Base-by-base conservation (phyloP, 345 rosid genomes). In the Bruguiera sexangula region DNA sequence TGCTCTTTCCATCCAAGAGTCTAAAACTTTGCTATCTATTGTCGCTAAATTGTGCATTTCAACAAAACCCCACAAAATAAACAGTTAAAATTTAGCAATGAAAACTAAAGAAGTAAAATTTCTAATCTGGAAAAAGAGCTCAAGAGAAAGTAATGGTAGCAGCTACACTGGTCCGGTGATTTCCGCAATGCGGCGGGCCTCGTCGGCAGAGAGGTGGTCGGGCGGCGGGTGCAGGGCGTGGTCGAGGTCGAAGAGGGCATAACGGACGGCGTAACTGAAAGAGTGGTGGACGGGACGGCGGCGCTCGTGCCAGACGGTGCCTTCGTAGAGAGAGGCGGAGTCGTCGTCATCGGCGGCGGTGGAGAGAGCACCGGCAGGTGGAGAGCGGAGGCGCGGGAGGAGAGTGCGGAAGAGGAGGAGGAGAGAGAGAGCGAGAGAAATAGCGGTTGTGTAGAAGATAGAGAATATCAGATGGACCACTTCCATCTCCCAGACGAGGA, bases 241-340 rank as follows among this genome's bases (percentile, higher is more conserved):
- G 64, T 89, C 93, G 65, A 91, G 93, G 86, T 88, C 93, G 37
- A 81, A 73, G 63, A 94, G 88, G 1, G 91, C 96, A 75, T 88
- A 93, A 69, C 96, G 90, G 19, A 91, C 91, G 6, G 86, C 30
- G 82, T 88, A 89, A 21, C 73, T 82, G 73, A 94, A 91, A 0
- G 90, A 84, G 72, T 93, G 94, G 31, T 77, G 84, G 69, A 82
- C 84, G 43, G 97, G 98, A 24, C 80, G 93, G 79, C 90, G 90
- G 63, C 96, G 96, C 74, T 89, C 84, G 78, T 93, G 97, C 91
- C 88, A 89, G 37, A 93, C 96, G 29, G 80, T 82, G 73, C 98
- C 98, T 82, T 90, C 74, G 71, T 90, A 93, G 68, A 82, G 85
- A 3, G 71, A 72, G 37, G 82, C 78, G 70, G 60, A 21, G 30